These are phyloP conservation scores for Neurospora terricola DNA, from an alignment of 495 filamentous ascomycete genomes.

Conservation along the genomic window DNA sequence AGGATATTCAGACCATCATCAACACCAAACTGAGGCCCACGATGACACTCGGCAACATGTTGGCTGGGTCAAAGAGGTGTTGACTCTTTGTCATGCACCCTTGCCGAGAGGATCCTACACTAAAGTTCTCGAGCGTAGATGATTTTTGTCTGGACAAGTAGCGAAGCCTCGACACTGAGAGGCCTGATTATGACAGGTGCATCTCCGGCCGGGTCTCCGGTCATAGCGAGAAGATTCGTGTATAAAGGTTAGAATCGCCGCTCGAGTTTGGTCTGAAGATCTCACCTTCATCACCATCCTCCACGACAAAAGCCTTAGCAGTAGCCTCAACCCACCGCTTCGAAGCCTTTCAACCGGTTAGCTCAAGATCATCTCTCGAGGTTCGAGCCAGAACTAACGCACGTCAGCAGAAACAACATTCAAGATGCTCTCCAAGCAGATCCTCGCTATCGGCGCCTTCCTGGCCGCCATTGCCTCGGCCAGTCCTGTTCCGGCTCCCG, in stretches of 20 bases:
- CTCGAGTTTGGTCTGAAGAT: neutral
- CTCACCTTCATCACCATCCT: neutral
- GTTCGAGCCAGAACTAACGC: neutral
- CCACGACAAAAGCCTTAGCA: neutral
- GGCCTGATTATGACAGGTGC: neutral
- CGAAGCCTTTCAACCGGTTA: neutral
- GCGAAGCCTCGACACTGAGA: neutral
- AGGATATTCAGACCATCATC: neutral
- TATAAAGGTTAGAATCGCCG: neutral
- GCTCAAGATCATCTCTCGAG: neutral
- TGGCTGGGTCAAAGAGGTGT: neutral
- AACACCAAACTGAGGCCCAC: neutral
- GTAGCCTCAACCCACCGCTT: neutral
- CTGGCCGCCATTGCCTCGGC: neutral
- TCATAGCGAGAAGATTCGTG: neutral
- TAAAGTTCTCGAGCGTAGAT: neutral
- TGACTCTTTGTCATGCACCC: neutral
- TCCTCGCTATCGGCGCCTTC: neutral
- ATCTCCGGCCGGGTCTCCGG: neutral
- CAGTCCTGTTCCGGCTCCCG: neutral
- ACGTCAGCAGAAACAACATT: neutral
- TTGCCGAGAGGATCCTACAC: neutral
- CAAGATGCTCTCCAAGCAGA: neutral
- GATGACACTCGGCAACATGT: neutral
- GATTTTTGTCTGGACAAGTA: neutral